phyloP scores from a whole-genome alignment of 176 grass and related monocot species.

The Lolium rigidum region DNA sequence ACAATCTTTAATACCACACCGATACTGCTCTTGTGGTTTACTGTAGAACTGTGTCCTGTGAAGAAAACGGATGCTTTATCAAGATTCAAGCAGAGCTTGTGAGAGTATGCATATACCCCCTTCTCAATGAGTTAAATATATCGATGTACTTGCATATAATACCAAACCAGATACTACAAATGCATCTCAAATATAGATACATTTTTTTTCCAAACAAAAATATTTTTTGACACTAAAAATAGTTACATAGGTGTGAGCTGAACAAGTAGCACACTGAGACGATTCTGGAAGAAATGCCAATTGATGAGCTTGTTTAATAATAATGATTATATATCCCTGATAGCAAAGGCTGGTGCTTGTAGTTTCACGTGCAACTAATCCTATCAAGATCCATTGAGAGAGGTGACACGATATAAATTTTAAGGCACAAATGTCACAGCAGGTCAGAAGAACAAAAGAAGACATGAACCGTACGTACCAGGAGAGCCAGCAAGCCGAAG shows the following conservation, averaged over 20 bases:
- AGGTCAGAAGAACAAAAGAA: neutral
- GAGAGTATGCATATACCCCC: neutral
- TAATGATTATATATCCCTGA: neutral
- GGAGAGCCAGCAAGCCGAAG: conserved; percentile 36
- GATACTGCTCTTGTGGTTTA: neutral
- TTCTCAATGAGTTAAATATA: neutral
- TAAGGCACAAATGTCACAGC: neutral
- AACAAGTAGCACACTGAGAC: neutral
- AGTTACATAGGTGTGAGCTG: neutral
- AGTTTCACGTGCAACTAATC: neutral
- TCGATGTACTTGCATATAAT: conserved; percentile 18
- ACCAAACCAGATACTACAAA: neutral
- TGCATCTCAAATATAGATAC: neutral
- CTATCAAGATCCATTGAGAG: neutral
- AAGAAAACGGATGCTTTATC: conserved; percentile 7
- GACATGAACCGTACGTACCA: conserved; percentile 28
- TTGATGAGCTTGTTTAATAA: neutral
- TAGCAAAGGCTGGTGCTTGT: neutral
- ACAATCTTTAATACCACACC: conserved; percentile 11
- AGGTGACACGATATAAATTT: neutral
- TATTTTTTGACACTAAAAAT: neutral
- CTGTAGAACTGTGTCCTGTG: conserved; percentile 36
- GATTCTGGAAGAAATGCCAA: neutral
- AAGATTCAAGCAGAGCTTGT: neutral
- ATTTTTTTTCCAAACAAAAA: neutral